Conservation (phyloP, 1,284 basidiomycete species). For the Pseudozyma pruni region DNA sequence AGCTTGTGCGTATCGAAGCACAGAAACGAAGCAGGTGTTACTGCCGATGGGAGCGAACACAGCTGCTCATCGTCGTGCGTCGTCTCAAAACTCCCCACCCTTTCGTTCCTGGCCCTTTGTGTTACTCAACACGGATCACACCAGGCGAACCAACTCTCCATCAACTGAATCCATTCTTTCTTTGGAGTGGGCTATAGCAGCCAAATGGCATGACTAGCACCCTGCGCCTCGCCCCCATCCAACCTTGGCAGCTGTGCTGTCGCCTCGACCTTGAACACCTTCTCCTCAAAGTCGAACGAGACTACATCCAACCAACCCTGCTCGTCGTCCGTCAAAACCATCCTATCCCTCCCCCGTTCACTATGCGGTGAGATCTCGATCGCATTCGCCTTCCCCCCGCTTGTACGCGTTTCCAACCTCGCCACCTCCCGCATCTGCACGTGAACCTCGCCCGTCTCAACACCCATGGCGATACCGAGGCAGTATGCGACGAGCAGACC, state of each 20-base stretch:
- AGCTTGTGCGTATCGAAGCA: too few relatives aligned
- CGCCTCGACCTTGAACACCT: slow-evolving; percentile 18
- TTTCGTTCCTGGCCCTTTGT: too few relatives aligned
- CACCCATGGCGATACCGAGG: background rate
- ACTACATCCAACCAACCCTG: slow-evolving; percentile 51
- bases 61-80: too few relatives aligned
- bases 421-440: slow-evolving; percentile 12
- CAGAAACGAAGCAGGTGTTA: too few relatives aligned
- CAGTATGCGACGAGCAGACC: slow-evolving; percentile 50
- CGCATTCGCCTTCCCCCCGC: slow-evolving; percentile 64
- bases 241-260: slow-evolving; percentile 33
- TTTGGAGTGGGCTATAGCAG: slow-evolving; percentile 44
- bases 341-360: background rate
- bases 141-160: too few relatives aligned
- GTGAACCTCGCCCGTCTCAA: background rate
- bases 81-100: too few relatives aligned
- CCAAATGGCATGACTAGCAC: slow-evolving; percentile 66
- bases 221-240: slow-evolving; percentile 17
- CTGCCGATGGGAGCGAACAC: too few relatives aligned
- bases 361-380: slow-evolving; percentile 52
- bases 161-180: too few relatives aligned
- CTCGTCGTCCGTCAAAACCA: slow-evolving; percentile 61
- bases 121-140: too few relatives aligned
- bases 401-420: slow-evolving; percentile 47
- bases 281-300: slow-evolving; percentile 24